Evolutionary conservation across 768 basidiomycete species (phyloP), one percentile per base, ranked within the genome.

Genomic region (Boletus rubroflammeus): DNA sequence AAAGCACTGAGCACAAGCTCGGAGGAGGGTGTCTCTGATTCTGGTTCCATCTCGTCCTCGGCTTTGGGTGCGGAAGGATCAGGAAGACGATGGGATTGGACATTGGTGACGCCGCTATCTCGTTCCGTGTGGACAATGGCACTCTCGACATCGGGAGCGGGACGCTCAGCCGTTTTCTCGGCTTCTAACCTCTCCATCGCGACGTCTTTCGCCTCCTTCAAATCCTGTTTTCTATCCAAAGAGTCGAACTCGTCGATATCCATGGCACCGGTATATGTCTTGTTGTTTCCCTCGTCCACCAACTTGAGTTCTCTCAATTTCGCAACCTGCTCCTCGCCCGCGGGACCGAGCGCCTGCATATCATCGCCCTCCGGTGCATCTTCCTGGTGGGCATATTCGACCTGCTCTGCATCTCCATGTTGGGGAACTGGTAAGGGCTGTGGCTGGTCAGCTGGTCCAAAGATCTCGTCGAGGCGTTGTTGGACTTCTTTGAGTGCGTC

Each of bases 291-390:
- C 3, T 83, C 83, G 56, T 91, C 90, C 26, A 84, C 70, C 57
- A 97, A 76, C 42, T 82, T 87, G 34, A 98, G 83, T 47, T 96
- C 86, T 58, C 86, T 80, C 43, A 97, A 75, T 64, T 86, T 90
- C 17, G 89, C 86, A 11, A 83, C 81, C 66, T 94, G 84, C 60
- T 96, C 93, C 40, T 91, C 85, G 10, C 81, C 84, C 3, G 95
- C 87, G 1, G 92, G 84, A 6, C 93, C 96, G 21, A 98, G 80
- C 1, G 94, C 93, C 70, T 96, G 93, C 83, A 89, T 89, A 32
- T 86, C 81, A 51, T 86, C 74, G 56, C 81, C 83, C 28, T 73
- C 76, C 45, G 88, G 85, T 36, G 85, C 85, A 2, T 88, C 60
- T 81, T 52, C 78, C 78, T 38, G 90, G 72, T 59, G 61, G 2